Evolutionary conservation across 2,329 filamentous ascomycete genomes (phyloP), one percentile per base, ranked within the genome.

Genomic region (Dactylellina drechsleri): DNA sequence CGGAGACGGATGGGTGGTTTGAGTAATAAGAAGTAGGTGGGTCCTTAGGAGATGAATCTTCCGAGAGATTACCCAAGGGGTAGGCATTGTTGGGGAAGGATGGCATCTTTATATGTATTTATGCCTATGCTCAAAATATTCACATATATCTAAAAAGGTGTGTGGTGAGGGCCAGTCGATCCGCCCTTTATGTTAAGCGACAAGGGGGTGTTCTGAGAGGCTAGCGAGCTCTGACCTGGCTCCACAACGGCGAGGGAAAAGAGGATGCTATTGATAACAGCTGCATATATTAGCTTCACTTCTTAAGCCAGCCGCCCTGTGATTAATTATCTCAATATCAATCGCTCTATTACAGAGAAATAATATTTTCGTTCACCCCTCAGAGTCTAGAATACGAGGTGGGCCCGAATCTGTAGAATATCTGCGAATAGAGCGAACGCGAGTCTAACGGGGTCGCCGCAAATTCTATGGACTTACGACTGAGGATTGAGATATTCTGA

Each of bases 61-160:
- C 31, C 6, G 31, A 36, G 10, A 36, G 31, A 7, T 10, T 5
- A 36, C 31, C 10, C 31, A 8, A 36, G 1, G 10, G 31, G 10
- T 36, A 36, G 10, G 31, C 36, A 31, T 15, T 18, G 18, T 23
- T 41, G 18, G 49, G 28, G 49, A 49, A 28, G 49, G 20, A 56
- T 20, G 26, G 5, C 62, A 66, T 66, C 41, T 41, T 40, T 59
- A 41, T 58, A 56, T 66, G 49, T 66, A 26, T 50, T 47, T 3
- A 16, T 49, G 16, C 20, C 31, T 60, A 26, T 31, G 31, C 31
- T 36, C 31, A 4, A 36, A 36, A 36, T 49, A 49, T 36, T 36
- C 16, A 20, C 12, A 4, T 26, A 60, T 60, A 49, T 12, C n/a
- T 13, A 16, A n/a, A 53, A 52, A 26, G 12, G 5, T 26, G 40